Percentiles rank a stretch among this genome's conserved stretches.
These are phyloP conservation scores for Annulohypoxylon maeteangense DNA, from an alignment of 495 filamentous ascomycete species.

Conservation along the genomic window DNA sequence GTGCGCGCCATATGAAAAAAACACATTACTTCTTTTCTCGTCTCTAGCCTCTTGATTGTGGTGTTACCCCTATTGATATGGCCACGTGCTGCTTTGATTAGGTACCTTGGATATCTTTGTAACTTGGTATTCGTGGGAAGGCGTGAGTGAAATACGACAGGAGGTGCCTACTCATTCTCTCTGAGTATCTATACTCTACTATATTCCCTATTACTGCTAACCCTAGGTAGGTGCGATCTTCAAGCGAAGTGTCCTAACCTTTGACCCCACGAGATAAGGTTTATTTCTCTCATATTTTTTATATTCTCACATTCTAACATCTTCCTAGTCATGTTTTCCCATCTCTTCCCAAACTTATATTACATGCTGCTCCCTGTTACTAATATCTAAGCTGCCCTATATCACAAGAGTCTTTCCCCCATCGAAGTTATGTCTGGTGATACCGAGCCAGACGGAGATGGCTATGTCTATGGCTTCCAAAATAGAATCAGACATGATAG, in stretches of 20 bases:
- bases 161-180: background rate
- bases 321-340: background rate
- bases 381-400: background rate
- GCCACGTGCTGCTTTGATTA: conserved; percentile 5
- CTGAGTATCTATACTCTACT: background rate
- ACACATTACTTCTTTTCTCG: background rate
- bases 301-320: too few species aligned
- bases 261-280: background rate
- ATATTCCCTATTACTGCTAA: background rate
- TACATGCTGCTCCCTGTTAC: background rate
- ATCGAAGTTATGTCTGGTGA: conserved; percentile 23
- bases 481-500: conserved; percentile 28
- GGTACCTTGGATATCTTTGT: background rate
- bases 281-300: conserved; percentile 3
- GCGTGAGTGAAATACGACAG: background rate
- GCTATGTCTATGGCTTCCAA: conserved; percentile 28
- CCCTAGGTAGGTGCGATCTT: conserved; percentile 8
- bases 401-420: background rate
- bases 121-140: background rate
- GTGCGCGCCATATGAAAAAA: conserved; percentile 19
- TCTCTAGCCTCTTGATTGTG: background rate
- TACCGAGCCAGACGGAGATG: conserved; percentile 11
- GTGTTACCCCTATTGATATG: background rate
- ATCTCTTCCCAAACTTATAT: background rate
- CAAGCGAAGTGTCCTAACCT: background rate